Base-by-base conservation (phyloP, 2,329 filamentous ascomycete species). In the Helicocarpus griseus region DNA sequence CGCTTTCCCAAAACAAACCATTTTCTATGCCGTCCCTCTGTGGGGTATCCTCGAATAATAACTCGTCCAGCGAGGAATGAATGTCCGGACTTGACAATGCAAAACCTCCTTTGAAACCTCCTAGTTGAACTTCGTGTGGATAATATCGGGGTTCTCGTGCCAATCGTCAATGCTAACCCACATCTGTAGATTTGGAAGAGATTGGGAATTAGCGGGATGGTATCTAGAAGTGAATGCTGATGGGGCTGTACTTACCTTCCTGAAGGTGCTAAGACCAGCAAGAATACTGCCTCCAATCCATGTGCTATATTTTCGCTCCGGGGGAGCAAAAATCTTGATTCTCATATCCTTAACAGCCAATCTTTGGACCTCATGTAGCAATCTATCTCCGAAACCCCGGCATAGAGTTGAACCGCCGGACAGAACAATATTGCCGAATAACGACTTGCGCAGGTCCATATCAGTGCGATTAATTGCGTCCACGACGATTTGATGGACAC, bases 141-240 rank as follows among this genome's bases (percentile, higher is more conserved):
- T 97, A 63, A 98, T 93, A 66, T 98, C 91, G 17, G 93, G 93
- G 67, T 98, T 95, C 78, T 98, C 93, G 69, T 98, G 93, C 93
- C 93, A 98, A 76, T 98, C 93, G 66, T 97, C 93, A 67, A 95
- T 91, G 72, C 89, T 95, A 65, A 98, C 93, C 89, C 93, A 97
- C 93, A 98, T 98, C 91, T 95, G 67, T 52, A 59, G 52, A 50
- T 54, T 31, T 43, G 38, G 48, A 51, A 14, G n/a, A 24, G 17
- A 19, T 2, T 5, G 5, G 13, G 22, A 33, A 48, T 21, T 31
- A 43, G 50, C 33, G 40, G 47, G 31, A 53, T 49, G 39, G 49
- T 39, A 19, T 31, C 22, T 14, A 17, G 48, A 45, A 35, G 41
- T n/a, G 36, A 17, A 40, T 46, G 26, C 21, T 31, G 14, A 31